These are phyloP conservation scores for Boletus calvinii DNA, from an alignment of 1,284 basidiomycete species.

Conservation along the genomic window DNA sequence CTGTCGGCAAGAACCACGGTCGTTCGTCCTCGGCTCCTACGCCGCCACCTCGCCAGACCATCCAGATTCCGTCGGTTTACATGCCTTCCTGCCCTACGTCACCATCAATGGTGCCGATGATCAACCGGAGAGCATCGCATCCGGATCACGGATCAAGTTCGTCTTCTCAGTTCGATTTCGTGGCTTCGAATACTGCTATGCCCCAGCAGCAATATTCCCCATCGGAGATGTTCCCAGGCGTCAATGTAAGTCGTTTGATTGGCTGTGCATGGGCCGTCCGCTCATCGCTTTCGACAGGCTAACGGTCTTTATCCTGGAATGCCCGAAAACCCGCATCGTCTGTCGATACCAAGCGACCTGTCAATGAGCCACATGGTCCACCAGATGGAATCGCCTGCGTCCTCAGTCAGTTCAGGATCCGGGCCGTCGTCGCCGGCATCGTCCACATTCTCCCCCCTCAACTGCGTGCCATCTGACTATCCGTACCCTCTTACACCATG, in stretches of 20 bases:
- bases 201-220: slow-evolving; percentile 32
- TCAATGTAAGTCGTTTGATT: slow-evolving; percentile 24
- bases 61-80: slow-evolving; percentile 63
- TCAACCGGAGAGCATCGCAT: slow-evolving; percentile 53
- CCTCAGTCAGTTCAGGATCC: slow-evolving; percentile 33
- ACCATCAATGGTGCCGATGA: slow-evolving; percentile 56
- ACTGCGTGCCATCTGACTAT: slow-evolving; percentile 20
- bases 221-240: slow-evolving; percentile 22
- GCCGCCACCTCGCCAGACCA: slow-evolving; percentile 57
- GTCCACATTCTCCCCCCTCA: slow-evolving; percentile 28
- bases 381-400: slow-evolving; percentile 31
- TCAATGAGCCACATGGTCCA: slow-evolving; percentile 20
- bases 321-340: slow-evolving; percentile 31
- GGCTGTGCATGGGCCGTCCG: not conserved
- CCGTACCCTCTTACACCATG: slow-evolving; percentile 23
- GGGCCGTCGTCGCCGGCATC: slow-evolving; percentile 32
- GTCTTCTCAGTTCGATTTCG: slow-evolving; percentile 47
- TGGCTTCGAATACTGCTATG: slow-evolving; percentile 38
- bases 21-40: slow-evolving; percentile 55
- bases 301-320: slow-evolving; percentile 24
- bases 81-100: slow-evolving; percentile 66
- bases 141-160: slow-evolving; percentile 42
- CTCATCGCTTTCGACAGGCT: slow-evolving; percentile 19
- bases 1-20: slow-evolving; percentile 39
- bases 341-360: slow-evolving; percentile 31